Base-by-base conservation (phyloP, 495 filamentous ascomycete genomes). In the Xylaria curta region DNA sequence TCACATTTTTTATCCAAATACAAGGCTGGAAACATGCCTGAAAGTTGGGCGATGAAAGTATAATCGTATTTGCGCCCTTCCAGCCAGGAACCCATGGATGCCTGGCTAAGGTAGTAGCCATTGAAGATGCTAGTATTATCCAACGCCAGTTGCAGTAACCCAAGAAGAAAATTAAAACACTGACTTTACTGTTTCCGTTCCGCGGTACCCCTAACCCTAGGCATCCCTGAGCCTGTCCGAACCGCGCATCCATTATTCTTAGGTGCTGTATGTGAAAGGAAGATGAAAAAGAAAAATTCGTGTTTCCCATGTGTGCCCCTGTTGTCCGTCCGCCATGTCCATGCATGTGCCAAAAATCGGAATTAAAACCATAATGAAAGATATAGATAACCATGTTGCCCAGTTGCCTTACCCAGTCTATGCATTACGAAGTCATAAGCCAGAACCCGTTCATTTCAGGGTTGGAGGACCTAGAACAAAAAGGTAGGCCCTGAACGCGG, bases 351-450 rank as follows among this genome's bases (percentile, higher is more conserved):
- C 60, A 28, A 67, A 67, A 56, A 66, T 33, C 12, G 15, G 44
- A 46, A 58, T 19, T 4, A n/a, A 47, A 69, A 33, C 21, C 38
- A 47, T 56, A 54, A 60, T 58, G 47, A 58, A 59, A 15, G n/a
- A 47, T 58, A 72, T 40, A 72, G 33, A 69, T 68, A 64, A 72
- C 74, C 73, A 53, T 54, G 47, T 56, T 47, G 36, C 47, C 46
- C 76, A 78, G 76, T 78, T 72, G 76, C 76, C 76, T 70, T 71
- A 72, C 47, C 76, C 75, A 72, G 75, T 78, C 76, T 78, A 78
- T 75, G 71, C 72, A 72, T n/a, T 68, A 36, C 66, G 65, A 68
- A 40, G 60, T 76, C 66, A 76, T 56, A 53, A 70, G 59, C 68
- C 67, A 70, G 44, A 70, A 66, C 70, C 71, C 54, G 24, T 58